Percentiles rank a stretch among this genome's conserved stretches.
phyloP scores from a whole-genome alignment of 371 early-diverging fungal species.

The Nematocida ausubeli region DNA sequence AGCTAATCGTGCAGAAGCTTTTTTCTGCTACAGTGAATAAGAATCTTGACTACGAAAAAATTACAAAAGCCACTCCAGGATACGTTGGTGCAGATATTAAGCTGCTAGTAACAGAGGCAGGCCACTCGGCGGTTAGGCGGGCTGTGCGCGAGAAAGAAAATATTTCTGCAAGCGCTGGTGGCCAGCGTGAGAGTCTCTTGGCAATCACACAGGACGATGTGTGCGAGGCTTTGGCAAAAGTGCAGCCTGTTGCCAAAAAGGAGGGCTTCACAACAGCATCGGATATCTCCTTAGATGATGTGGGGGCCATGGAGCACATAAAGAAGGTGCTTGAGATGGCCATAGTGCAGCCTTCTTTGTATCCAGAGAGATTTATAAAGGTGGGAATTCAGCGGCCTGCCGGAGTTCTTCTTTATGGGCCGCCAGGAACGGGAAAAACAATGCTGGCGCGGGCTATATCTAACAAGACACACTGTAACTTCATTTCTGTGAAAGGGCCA shows the following conservation, averaged over 20 bases:
- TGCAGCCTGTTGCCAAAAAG: slow-evolving; percentile 89
- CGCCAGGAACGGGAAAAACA: slow-evolving; percentile 99
- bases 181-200: no score
- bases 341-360: slow-evolving; percentile 82
- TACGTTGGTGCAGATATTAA: slow-evolving; percentile 63
- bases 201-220: slow-evolving; percentile 42
- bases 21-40: slow-evolving; percentile 36
- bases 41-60: slow-evolving; percentile 38
- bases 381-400: slow-evolving; percentile 85
- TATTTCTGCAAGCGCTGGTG: not conserved
- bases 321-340: slow-evolving; percentile 86
- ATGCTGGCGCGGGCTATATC: slow-evolving; percentile 94
- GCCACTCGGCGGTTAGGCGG: slow-evolving; percentile 47
- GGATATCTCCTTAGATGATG: slow-evolving; percentile 84
- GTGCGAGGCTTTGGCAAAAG: slow-evolving; percentile 73
- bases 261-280: slow-evolving; percentile 95
- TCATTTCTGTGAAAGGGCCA: slow-evolving; percentile 95
- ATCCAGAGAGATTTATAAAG: slow-evolving; percentile 79
- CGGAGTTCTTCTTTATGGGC: slow-evolving; percentile 94
- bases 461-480: slow-evolving; percentile 84
- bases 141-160: not conserved
- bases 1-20: slow-evolving; percentile 56
- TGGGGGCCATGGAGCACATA: slow-evolving; percentile 79
- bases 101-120: slow-evolving; percentile 58
- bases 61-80: slow-evolving; percentile 65